These are phyloP conservation scores for Macrolepiota dolichaula DNA, from an alignment of 768 basidiomycete genomes.

Conservation along the genomic window DNA sequence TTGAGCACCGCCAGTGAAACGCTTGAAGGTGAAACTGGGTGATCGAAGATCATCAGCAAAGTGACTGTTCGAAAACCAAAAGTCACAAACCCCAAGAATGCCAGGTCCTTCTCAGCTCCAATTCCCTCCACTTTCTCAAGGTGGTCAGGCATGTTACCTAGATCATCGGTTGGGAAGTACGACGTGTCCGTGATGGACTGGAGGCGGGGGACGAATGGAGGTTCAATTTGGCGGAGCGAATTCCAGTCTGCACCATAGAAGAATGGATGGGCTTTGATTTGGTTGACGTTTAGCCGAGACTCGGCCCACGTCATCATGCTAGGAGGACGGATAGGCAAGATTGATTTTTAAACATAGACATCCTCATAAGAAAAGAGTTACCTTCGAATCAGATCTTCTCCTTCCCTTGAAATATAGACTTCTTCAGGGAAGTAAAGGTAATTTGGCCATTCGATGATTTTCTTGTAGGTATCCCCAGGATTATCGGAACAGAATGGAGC, in stretches of 20 bases:
- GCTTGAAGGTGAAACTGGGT: slow-evolving; percentile 83
- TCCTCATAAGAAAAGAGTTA: slow-evolving; percentile 29
- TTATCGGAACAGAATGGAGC: slow-evolving; percentile 98
- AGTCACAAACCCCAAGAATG: slow-evolving; percentile 55
- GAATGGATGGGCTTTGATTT: slow-evolving; percentile 92
- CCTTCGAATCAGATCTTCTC: slow-evolving; percentile 87
- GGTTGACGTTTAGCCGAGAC: slow-evolving; percentile 69
- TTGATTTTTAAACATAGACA: not conserved
- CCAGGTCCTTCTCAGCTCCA: slow-evolving; percentile 64
- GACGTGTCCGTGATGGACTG: slow-evolving; percentile 91
- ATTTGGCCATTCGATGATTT: slow-evolving; percentile 94
- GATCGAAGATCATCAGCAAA: not conserved
- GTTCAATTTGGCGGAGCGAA: slow-evolving; percentile 86
- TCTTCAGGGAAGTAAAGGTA: slow-evolving; percentile 95
- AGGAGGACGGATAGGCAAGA: slow-evolving; percentile 5
- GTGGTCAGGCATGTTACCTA: slow-evolving; percentile 64
- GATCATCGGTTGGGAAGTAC: slow-evolving; percentile 95
- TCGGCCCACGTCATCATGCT: slow-evolving; percentile 88
- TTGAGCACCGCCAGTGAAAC: slow-evolving; percentile 45
- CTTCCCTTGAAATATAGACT: slow-evolving; percentile 88
- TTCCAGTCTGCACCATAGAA: slow-evolving; percentile 96
- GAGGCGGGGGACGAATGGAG: slow-evolving; percentile 92
- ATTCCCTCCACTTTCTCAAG: slow-evolving; percentile 59
- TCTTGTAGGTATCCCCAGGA: slow-evolving; percentile 96
- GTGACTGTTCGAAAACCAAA: not conserved